Conservation (phyloP, 257 asterid genomes). For the Solanum phureja region DNA sequence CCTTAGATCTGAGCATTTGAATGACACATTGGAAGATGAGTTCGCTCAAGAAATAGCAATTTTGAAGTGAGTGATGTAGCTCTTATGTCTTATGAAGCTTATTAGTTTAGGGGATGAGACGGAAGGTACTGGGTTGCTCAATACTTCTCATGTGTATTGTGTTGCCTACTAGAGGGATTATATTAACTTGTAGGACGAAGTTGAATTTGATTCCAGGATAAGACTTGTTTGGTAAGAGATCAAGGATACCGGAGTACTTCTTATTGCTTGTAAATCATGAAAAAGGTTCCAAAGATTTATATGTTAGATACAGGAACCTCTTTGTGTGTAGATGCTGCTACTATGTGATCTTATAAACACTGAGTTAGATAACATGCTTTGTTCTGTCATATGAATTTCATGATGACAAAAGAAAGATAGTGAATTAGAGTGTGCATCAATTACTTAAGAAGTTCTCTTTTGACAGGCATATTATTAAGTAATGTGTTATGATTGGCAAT, state of each 20-base stretch:
- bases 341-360: not conserved
- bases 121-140: not conserved
- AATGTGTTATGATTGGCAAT: not conserved
- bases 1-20: slow-evolving; percentile 70
- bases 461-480: not conserved
- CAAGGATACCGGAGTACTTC: not conserved
- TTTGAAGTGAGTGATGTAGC: slow-evolving; percentile 42
- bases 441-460: not conserved
- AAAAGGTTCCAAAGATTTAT: not conserved
- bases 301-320: not conserved
- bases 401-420: not conserved
- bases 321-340: not conserved
- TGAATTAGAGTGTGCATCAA: not conserved
- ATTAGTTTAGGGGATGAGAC: not conserved
- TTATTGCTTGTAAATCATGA: not conserved
- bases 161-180: not conserved
- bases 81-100: not conserved
- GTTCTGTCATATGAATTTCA: not conserved
- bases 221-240: not conserved
- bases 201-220: not conserved
- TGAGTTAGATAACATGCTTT: not conserved
- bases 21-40: slow-evolving; percentile 53
- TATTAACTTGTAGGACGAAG: not conserved
- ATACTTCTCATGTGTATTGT: not conserved
- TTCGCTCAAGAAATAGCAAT: slow-evolving; percentile 74